phyloP scores from a whole-genome alignment of 2,329 filamentous ascomycete species.

The Teratosphaeria destructans region DNA sequence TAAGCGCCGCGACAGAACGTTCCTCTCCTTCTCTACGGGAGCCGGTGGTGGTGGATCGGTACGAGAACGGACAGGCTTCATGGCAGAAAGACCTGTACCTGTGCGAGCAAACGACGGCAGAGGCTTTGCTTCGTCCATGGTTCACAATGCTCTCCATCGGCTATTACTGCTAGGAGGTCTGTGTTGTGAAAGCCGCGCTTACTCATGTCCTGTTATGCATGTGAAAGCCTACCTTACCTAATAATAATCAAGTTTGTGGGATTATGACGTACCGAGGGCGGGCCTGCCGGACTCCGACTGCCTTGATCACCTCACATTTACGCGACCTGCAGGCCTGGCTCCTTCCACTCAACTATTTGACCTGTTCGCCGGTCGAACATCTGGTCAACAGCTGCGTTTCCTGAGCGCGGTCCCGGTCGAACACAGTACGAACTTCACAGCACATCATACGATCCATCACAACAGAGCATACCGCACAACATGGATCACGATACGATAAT shows the following conservation, averaged over 20 bases:
- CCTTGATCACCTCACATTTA: not conserved
- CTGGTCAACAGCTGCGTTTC: not conserved
- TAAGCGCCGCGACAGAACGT: constrained; percentile 4
- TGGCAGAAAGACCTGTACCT: constrained; percentile 2
- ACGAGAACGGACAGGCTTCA: constrained; percentile 5
- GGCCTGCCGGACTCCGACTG: not conserved
- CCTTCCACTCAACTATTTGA: not conserved
- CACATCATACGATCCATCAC: not conserved
- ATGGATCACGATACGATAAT: not conserved
- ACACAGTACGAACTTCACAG: not conserved
- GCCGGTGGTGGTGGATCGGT: constrained; percentile 5
- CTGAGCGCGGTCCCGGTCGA: not conserved
- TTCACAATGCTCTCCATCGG: not conserved
- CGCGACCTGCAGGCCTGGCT: not conserved
- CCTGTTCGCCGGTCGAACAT: not conserved
- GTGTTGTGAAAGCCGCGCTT: too few species aligned
- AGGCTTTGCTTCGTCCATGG: not conserved
- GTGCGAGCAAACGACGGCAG: constrained; percentile 1
- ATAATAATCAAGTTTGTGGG: not conserved
- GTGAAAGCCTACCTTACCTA: not conserved
- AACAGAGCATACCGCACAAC: not conserved
- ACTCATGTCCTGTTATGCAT: not conserved
- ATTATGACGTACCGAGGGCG: not conserved
- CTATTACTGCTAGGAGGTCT: too few species aligned
- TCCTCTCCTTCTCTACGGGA: constrained; percentile 1